Conservation (phyloP, 208 protist species). For the Histomonas meleagridis region DNA sequence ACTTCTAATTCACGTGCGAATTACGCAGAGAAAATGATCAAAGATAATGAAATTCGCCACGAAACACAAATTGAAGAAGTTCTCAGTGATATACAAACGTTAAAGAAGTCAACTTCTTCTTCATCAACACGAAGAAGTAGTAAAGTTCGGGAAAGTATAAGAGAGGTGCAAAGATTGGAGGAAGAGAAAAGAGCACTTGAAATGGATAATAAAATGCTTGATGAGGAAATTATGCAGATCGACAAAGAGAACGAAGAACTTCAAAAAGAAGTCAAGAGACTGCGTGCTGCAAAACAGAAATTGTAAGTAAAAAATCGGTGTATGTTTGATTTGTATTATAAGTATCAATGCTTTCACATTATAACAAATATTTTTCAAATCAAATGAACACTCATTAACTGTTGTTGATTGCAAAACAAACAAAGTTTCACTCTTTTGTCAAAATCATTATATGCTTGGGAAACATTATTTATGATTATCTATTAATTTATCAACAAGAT, state of each 20-base stretch:
- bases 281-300: background rate
- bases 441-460: too few species aligned
- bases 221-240: background rate
- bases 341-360: too few species aligned
- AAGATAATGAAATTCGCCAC: background rate
- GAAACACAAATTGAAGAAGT: background rate
- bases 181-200: background rate
- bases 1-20: background rate
- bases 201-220: background rate
- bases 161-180: background rate
- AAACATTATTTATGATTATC: too few species aligned
- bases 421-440: too few species aligned
- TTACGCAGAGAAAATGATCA: slow-evolving; percentile 10
- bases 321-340: too few species aligned
- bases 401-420: too few species aligned
- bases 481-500: too few species aligned
- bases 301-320: too few species aligned
- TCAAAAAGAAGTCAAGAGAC: background rate
- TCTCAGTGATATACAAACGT: background rate
- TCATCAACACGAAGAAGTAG: background rate
- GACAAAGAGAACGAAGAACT: background rate
- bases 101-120: background rate
- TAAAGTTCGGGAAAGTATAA: background rate
- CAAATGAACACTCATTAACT: too few species aligned
- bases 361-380: too few species aligned